Evolutionary conservation across 257 asterid genomes (phyloP).

Genomic region (Solanum pennellii): DNA sequence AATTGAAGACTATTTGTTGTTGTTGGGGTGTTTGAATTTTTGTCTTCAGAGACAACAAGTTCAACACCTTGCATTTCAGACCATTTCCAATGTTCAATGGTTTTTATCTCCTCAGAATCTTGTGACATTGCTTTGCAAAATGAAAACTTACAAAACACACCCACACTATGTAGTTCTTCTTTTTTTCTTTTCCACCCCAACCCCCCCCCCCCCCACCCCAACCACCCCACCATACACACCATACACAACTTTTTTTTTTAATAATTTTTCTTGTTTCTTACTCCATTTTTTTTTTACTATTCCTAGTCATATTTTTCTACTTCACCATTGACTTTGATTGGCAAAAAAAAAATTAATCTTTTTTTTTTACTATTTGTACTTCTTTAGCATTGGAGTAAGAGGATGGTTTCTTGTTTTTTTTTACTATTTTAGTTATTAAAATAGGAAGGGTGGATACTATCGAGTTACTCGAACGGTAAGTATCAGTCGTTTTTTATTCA

Average conservation of each 20-base stretch:
- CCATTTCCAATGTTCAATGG: slow-evolving; percentile 67
- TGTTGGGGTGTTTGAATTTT: neutral
- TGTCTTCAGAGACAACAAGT: slow-evolving; percentile 27
- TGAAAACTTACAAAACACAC: slow-evolving; percentile 1
- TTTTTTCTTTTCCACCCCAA: neutral
- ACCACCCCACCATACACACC: neutral
- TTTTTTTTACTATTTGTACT: neutral
- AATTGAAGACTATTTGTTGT: neutral
- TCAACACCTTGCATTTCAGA: slow-evolving; percentile 78
- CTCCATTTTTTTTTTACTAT: neutral
- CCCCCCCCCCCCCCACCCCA: neutral
- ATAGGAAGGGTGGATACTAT: neutral
- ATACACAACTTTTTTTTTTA: neutral
- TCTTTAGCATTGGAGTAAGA: slow-evolving; percentile 4
- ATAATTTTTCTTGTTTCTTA: neutral
- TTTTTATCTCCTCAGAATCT: slow-evolving; percentile 47
- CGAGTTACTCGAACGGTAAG: neutral
- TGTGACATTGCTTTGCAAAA: slow-evolving; percentile 41
- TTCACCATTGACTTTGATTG: neutral
- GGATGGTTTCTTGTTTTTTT: neutral
- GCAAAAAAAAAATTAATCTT: neutral
- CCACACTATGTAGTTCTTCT: neutral
- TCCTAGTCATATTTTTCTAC: neutral
- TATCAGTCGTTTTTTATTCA: rapidly evolving
- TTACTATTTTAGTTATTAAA: neutral